These are phyloP conservation scores for Euclidium syriacum DNA, from an alignment of 345 rosid species.

Conservation along the genomic window DNA sequence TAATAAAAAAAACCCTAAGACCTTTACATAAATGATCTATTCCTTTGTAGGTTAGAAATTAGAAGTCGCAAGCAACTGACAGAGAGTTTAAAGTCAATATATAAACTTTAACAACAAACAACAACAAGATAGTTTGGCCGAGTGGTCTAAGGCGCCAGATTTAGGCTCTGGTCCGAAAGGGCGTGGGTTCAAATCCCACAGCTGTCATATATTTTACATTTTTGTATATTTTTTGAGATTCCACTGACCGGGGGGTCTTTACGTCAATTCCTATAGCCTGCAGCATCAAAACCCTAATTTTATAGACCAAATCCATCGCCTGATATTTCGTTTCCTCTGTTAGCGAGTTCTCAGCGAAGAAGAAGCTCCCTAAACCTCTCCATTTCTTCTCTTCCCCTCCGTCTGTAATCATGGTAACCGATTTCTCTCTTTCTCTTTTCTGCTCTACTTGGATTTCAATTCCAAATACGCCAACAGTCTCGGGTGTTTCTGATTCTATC, in stretches of 20 bases:
- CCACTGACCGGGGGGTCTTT: not conserved
- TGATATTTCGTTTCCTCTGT: not conserved
- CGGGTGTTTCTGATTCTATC: not conserved
- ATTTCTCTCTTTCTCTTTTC: not conserved
- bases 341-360: not conserved
- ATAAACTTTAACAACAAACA: not conserved
- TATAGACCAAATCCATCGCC: not conserved
- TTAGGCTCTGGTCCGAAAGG: slow-evolving; percentile 99
- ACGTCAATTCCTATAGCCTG: slow-evolving; percentile 12
- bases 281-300: not conserved
- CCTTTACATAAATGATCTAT: no score
- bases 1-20: no score
- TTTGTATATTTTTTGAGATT: not conserved
- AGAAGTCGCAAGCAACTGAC: no score
- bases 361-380: slow-evolving; percentile 4
- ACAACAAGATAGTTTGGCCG: slow-evolving; percentile 79
- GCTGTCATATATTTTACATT: slow-evolving; percentile 46
- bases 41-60: slow-evolving; percentile 65
- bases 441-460: not conserved
- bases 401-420: slow-evolving; percentile 3
- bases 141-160: slow-evolving; percentile 99
- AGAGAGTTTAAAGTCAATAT: no score
- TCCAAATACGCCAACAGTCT: not conserved
- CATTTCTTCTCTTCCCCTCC: not conserved
- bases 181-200: slow-evolving; percentile 99